These are phyloP conservation scores for Coix lacrymajobi DNA, from an alignment of 176 grass and related monocot genomes.

Conservation along the genomic window DNA sequence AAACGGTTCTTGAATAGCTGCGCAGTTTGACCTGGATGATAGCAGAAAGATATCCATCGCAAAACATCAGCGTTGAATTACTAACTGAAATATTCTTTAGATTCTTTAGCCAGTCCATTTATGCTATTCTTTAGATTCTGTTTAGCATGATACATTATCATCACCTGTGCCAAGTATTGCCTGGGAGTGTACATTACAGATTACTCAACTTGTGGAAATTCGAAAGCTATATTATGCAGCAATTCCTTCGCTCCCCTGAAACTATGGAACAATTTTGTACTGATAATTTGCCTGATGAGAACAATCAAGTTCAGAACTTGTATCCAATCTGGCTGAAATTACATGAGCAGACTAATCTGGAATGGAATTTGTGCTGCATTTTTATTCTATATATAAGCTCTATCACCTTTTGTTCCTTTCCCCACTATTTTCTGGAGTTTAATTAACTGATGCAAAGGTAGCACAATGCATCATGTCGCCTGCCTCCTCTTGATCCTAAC, in stretches of 20 bases:
- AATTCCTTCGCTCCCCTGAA: neutral
- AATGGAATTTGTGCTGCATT: neutral
- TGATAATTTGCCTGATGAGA: neutral
- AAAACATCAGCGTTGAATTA: neutral
- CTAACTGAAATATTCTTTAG: slow-evolving; percentile 29
- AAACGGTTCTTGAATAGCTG: slow-evolving; percentile 37
- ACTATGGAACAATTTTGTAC: slow-evolving; percentile 2
- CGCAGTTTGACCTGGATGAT: neutral
- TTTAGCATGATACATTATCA: neutral
- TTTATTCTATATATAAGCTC: neutral
- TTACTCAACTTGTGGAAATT: neutral
- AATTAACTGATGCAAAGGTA: neutral
- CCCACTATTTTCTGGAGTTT: neutral
- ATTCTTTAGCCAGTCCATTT: slow-evolving; percentile 16
- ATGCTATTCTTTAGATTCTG: no score
- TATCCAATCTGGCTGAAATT: neutral
- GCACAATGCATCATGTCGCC: neutral
- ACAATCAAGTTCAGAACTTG: neutral
- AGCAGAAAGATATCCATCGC: slow-evolving; percentile 1
- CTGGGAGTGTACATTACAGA: neutral
- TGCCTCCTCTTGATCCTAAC: slow-evolving; percentile 32
- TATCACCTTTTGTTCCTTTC: neutral
- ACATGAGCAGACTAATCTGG: neutral
- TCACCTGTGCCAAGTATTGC: neutral
- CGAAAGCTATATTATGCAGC: neutral